Base-by-base conservation (phyloP, 2,329 filamentous ascomycete genomes). In the Mycocentrospora acerina region DNA sequence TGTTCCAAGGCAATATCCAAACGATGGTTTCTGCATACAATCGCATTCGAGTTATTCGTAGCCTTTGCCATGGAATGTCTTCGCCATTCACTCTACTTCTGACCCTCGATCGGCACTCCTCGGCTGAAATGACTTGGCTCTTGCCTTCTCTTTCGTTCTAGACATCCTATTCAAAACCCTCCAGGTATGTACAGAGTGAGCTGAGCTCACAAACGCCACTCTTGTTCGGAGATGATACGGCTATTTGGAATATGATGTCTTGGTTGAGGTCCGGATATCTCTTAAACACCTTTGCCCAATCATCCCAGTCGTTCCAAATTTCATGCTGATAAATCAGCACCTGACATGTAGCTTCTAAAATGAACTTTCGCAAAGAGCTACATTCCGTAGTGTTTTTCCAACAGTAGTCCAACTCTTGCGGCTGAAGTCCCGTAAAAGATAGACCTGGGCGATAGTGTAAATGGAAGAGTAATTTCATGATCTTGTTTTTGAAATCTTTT, bases 401-500 rank as follows among this genome's bases (percentile, higher is more conserved):
- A 16, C 24, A 37, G 15, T 37, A 32, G 7, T 32, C 35, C 4
- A 32, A 13, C 24, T 38, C 35, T 3, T 29, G 24, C 17, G 29
- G 12, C 7, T n/a, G 2, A 27, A 11, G 32, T 15, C 29, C 24
- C 24, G n/a, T 32, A 7, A 16, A 32, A 32, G 16, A 13, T 7
- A 14, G 14, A 14, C 7, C 24, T n/a, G 4, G 22, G 4, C 29
- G 22, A 4, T 24, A 37, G 14, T 37, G 19, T 11, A 29, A 18
- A 7, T 9, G 5, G 24, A 26, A 28, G 15, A 37, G 4, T 22
- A 27, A n/a, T 6, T 8, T 6, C 35, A 38, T 38, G n/a, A 38
- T 32, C 7, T 8, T 13, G 27, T 42, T 14, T 25, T 33, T 42
- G 34, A 42, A 42, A 1, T 14, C 27, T 11, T 25, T 13, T 7